Base-by-base conservation (phyloP, 2,329 filamentous ascomycete genomes). In the Ophiostoma ips region DNA sequence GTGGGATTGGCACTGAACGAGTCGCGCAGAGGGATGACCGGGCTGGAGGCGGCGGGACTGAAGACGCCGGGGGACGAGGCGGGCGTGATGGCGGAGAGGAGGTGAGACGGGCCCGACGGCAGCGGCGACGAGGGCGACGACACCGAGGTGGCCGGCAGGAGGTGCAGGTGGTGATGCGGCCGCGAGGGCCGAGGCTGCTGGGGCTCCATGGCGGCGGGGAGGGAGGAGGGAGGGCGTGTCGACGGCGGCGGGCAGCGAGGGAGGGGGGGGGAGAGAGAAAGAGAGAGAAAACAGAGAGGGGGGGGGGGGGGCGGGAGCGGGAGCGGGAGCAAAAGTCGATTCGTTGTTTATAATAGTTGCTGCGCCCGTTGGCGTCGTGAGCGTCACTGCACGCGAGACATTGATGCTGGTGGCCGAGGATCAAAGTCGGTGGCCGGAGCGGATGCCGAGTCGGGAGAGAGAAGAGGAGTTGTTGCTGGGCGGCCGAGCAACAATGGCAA, bases 41-140 rank as follows among this genome's bases (percentile, higher is more conserved):
- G 68, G 30, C 69, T 66, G 24, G 58, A 53, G 18, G 64, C 66
- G 11, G 66, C 62, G 36, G 77, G 75, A 57, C 70, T 79, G 66
- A 79, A 81, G 52, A 81, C 72, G 24, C 77, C 77, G 0, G 77
- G 75, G 28, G 77, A 81, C 48, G 77, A 77, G 52, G 72, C 68
- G 21, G 77, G 76, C 11, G 78, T 80, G 65, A 70, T 78, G 60
- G 30, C 63, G 49, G 46, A 68, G 41, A 31, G 19, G 18, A 19
- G 41, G 24, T 34, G 45, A 19, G 31, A 19, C 10, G 38, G 31
- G 28, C 36, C 16, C 7, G 48, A 53, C 73, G 68, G 36, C 72
- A 75, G 53, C 71, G 68, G 55, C 68, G 63, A 59, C 35, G 59
- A 57, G 37, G 63, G 59, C 3, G 52, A 50, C 15, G 53, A 53